These are phyloP conservation scores for Crithidia mellificae DNA, from an alignment of 208 protist species.

Conservation along the genomic window DNA sequence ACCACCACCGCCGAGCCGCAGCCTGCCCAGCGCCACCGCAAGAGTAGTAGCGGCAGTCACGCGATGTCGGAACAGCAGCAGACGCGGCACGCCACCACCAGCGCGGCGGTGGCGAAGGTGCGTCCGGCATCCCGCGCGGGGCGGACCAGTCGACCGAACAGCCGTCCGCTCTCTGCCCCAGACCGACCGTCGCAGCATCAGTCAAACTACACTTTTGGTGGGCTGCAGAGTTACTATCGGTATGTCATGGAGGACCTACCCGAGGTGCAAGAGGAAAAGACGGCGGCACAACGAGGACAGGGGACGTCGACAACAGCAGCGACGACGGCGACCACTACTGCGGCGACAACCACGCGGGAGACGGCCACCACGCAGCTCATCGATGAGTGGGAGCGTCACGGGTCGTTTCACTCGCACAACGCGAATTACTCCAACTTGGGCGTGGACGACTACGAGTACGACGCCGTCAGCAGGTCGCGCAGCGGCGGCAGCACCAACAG, in stretches of 20 bases:
- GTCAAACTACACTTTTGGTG: not conserved
- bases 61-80: not conserved
- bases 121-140: not conserved
- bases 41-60: not conserved
- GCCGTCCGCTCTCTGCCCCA: not conserved
- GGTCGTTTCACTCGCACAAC: not conserved
- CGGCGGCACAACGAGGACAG: too few species aligned
- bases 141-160: not conserved
- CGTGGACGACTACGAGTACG: not conserved
- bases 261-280: not conserved
- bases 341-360: too few species aligned
- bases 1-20: not conserved
- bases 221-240: constrained; percentile 4
- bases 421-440: not conserved
- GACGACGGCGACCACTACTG: not conserved
- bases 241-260: not conserved
- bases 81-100: not conserved
- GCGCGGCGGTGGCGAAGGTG: not conserved
- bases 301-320: too few species aligned
- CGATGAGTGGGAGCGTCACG: not conserved
- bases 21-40: not conserved
- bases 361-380: not conserved
- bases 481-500: not conserved
- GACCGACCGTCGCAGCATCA: not conserved
- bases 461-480: not conserved